Percentiles rank a stretch among this genome's conserved stretches.
phyloP scores from a whole-genome alignment of 208 protist genomes.

The Angomonas desouzai region DNA sequence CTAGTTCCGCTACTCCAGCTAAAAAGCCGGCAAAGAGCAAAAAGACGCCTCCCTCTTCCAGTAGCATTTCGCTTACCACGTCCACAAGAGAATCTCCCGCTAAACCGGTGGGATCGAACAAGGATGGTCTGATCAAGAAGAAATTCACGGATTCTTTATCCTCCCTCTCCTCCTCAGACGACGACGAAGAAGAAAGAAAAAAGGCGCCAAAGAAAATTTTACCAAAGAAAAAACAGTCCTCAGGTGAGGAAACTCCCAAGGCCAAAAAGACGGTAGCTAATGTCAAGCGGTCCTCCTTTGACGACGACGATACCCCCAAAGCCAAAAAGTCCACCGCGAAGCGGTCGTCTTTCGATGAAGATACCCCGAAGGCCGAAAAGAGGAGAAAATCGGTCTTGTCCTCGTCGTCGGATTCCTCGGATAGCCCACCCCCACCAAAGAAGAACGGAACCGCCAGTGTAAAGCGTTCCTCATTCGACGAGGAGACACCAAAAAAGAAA shows the following conservation, averaged over 20 bases:
- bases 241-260: neutral
- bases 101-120: neutral
- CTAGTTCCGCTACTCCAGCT: neutral
- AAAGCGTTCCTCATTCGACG: constrained; percentile 10
- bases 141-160: neutral
- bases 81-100: neutral
- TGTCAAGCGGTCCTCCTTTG: neutral
- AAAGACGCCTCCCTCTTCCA: neutral
- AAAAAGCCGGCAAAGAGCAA: neutral
- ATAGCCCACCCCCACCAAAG: neutral
- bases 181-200: neutral
- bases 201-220: neutral
- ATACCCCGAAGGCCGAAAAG: neutral
- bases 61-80: neutral
- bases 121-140: neutral
- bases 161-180: constrained; percentile 3
- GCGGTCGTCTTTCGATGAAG: neutral
- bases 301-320: neutral
- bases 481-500: constrained; percentile 9
- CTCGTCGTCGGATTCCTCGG: neutral
- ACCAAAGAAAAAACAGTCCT: neutral
- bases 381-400: neutral
- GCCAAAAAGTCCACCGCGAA: neutral
- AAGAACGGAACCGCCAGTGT: neutral
- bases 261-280: neutral